Percentiles rank a stretch among this genome's conserved stretches.
Evolutionary conservation across 176 grass and related monocot genomes (phyloP).

Genomic region (Oryza longistaminata): DNA sequence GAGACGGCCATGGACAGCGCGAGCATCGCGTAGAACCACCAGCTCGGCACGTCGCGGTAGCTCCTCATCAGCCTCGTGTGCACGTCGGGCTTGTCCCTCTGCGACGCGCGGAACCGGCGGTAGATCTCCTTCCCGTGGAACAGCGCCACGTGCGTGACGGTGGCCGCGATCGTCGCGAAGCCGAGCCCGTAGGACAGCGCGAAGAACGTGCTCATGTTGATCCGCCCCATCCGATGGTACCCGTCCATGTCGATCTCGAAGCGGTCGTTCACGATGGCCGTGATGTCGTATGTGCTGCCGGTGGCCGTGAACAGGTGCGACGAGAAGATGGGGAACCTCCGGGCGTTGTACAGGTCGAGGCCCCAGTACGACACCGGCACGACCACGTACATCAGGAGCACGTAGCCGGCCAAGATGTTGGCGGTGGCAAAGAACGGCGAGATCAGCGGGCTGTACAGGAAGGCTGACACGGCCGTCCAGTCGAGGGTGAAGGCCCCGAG

Average conservation of each 20-base stretch:
- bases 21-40: slow-evolving; percentile 80
- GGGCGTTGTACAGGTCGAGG: slow-evolving; percentile 55
- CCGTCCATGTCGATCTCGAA: slow-evolving; percentile 56
- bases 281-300: slow-evolving; percentile 51
- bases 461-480: slow-evolving; percentile 69
- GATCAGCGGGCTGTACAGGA: slow-evolving; percentile 69
- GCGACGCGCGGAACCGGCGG: slow-evolving; percentile 51
- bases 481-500: slow-evolving; percentile 79
- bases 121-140: slow-evolving; percentile 92
- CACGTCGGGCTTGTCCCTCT: slow-evolving; percentile 55
- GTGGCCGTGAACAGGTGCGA: slow-evolving; percentile 61
- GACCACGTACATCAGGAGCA: slow-evolving; percentile 50
- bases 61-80: slow-evolving; percentile 74
- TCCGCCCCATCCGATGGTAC: slow-evolving; percentile 38
- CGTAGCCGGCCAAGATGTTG: slow-evolving; percentile 68
- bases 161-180: slow-evolving; percentile 73
- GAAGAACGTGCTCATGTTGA: slow-evolving; percentile 79
- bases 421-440: slow-evolving; percentile 75
- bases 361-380: slow-evolving; percentile 66
- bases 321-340: slow-evolving; percentile 81
- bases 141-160: slow-evolving; percentile 61
- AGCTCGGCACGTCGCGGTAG: slow-evolving; percentile 68
- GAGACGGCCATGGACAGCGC: slow-evolving; percentile 37
- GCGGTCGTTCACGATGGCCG: slow-evolving; percentile 49
- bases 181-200: slow-evolving; percentile 59